These are phyloP conservation scores for Pseudogymnoascus sp. DNA, from an alignment of 2,329 filamentous ascomycete genomes.

Conservation along the genomic window DNA sequence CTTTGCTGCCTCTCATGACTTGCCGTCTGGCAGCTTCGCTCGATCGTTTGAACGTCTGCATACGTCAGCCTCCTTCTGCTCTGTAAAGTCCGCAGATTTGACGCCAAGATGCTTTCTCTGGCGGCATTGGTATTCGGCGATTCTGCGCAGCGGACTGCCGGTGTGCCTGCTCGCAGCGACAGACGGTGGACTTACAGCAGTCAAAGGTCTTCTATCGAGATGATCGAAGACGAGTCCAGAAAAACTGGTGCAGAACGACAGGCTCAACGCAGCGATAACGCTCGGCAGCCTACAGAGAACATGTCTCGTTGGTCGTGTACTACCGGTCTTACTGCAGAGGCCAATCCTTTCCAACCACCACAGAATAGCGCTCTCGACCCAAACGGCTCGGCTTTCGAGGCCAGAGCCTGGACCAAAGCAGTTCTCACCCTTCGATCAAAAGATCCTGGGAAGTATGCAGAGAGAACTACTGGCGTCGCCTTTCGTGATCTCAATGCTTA, in stretches of 20 bases:
- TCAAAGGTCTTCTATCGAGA: neutral
- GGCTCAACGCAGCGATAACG: neutral
- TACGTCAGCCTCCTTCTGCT: neutral
- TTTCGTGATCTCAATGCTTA: conserved; percentile 21
- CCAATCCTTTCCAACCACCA: conserved; percentile 40
- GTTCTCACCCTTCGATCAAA: conserved; percentile 33
- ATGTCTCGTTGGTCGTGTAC: neutral
- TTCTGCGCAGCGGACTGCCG: neutral
- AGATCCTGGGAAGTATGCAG: conserved; percentile 35
- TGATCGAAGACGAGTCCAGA: neutral
- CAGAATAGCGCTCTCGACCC: conserved; percentile 44
- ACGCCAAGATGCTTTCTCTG: neutral
- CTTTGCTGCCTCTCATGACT: neutral
- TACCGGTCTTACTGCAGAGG: neutral
- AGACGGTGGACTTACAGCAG: neutral
- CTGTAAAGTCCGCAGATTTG: neutral
- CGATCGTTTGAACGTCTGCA: neutral
- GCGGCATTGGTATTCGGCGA: neutral
- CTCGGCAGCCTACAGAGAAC: neutral
- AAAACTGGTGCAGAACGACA: neutral
- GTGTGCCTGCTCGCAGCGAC: neutral
- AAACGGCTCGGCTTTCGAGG: conserved; percentile 16
- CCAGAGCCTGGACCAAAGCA: conserved; percentile 12
- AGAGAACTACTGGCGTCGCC: conserved; percentile 19
- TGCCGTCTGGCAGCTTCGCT: neutral